Percentiles rank a stretch among this genome's conserved stretches.
Conservation (phyloP, 2,329 filamentous ascomycete species). For the Metarhizium brunneum region DNA sequence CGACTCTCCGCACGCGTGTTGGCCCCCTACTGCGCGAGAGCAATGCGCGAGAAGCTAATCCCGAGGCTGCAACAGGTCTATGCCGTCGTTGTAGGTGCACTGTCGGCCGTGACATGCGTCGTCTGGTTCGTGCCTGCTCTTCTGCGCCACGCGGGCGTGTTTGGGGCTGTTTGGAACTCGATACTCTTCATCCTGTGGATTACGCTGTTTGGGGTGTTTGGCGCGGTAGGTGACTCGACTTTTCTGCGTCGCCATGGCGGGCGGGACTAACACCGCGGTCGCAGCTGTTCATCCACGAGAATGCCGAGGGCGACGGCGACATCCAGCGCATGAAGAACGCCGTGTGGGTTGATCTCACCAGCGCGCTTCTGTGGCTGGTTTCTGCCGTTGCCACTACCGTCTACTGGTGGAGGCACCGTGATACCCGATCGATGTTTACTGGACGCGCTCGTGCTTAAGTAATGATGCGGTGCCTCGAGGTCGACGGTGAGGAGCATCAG, state of each 20-base stretch:
- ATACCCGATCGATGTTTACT: conserved; percentile 46
- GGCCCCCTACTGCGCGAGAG: neutral
- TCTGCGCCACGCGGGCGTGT: conserved; percentile 33
- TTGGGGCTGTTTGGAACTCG: conserved; percentile 59
- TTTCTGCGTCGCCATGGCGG: neutral
- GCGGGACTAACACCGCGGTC: neutral
- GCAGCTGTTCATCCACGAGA: conserved; percentile 61
- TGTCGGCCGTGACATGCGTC: conserved; percentile 55
- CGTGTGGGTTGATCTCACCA: conserved; percentile 72
- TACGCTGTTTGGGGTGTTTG: conserved; percentile 76
- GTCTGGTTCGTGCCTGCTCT: conserved; percentile 58
- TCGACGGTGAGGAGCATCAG: neutral
- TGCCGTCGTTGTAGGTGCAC: conserved; percentile 58
- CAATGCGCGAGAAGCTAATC: neutral
- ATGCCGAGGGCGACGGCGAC: conserved; percentile 52
- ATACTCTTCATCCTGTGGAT: conserved; percentile 73
- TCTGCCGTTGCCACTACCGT: conserved; percentile 44
- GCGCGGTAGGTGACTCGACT: conserved; percentile 35
- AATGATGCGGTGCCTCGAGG: conserved; percentile 5
- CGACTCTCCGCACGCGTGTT: neutral
- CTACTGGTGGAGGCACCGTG: conserved; percentile 50
- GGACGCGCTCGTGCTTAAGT: conserved; percentile 45
- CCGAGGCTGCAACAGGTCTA: conserved; percentile 46
- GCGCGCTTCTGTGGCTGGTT: conserved; percentile 67
- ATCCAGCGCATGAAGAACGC: conserved; percentile 75